Evolutionary conservation across 495 filamentous ascomycete species (phyloP), one percentile per base, ranked within the genome.

Genomic region (Tricharina praecox): DNA sequence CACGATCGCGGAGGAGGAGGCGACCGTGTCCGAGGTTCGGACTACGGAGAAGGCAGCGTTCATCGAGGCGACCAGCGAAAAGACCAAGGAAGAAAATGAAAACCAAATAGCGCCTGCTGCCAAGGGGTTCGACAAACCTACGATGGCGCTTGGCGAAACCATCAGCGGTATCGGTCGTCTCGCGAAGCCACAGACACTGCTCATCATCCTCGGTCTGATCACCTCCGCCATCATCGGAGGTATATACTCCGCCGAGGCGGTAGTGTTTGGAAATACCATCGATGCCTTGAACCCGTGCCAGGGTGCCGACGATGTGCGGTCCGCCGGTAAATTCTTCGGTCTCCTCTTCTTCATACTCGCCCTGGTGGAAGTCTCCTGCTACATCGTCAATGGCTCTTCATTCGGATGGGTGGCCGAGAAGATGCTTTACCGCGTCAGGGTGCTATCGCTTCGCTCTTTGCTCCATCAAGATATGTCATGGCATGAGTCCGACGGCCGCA

Each of bases 281-380:
- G 48, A 55, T 9, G 53, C 59, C 5, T 51, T 68, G 18, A 67
- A 67, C 42, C 47, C 51, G 25, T 45, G 42, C 28, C 46, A 47
- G 16, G 40, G 41, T 15, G 10, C 30, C 4, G 15, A 39, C 0
- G 24, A 51, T 15, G 51, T 65, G 10, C 63, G 60, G n/a, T 44
- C 53, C 42, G 51, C 54, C 23, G 64, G 63, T 4, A 53, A 68
- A 21, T 66, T 74, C 49, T 75, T 67, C 47, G 67, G 66, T 15
- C 56, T 73, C 0, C 66, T 74, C 52, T 76, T 76, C 55, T 74
- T 76, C 37, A 55, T 70, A 5, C 60, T 77, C 3, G 64, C 70
- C 13, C 58, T 72, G 3, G 55, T 67, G 8, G 72, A 66, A 38
- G 54, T 75, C 8, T 58, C 65, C 4, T 63, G 68, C 1, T 67